Base-by-base conservation (phyloP, 352 stramenopile genomes). In the Globisporangium canariense region DNA sequence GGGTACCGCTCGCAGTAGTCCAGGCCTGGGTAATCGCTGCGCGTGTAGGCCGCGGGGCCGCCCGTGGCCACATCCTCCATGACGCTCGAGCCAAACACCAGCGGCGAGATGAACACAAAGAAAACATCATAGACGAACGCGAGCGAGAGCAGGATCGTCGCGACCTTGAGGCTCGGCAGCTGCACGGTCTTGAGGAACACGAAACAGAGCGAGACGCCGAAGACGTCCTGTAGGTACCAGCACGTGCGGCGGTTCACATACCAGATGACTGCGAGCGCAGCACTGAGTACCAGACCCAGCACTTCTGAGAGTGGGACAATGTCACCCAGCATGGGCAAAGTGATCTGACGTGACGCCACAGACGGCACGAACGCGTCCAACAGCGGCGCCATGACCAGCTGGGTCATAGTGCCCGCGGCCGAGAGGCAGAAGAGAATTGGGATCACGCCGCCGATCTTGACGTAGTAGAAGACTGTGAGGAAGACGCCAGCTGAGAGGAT, bases 81-180 rank as follows among this genome's bases (percentile, higher is more conserved):
- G 47, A 98, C 86, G 46, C 77, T 94, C 34, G 75, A 81, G 10
- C 83, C 83, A 68, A 97, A 97, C 51, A 98, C 74, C 18, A 87
- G 74, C 2, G 95, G 94, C 36, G 90, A 97, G 20, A 98, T 59
- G 76, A 98, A 98, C 40, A 98, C 94, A 73, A 98, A 98, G 69
- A 98, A 98, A 49, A 98, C 94, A 69, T 98, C 95, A 73, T 98
- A 98, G 58, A 88, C 86, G 68, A 98, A 98, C 1, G 93, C 93
- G 36, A 98, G 75, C 14, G 85, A 81, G 38, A 98, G 79, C 36
- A 98, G 58, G 9, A 98, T 74, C 0, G 89, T 83, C 28, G 89
- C 93, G 2, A 98, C 92, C 65, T 91, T 90, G 57, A 98, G 88
- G 41, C 78, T 95, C 38, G 96, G 95, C 9, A 98, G 56, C 67